Evolutionary conservation across 805 yeast genomes (phyloP), one percentile per base, ranked within the genome.

Genomic region (Ogataea kodamae): DNA sequence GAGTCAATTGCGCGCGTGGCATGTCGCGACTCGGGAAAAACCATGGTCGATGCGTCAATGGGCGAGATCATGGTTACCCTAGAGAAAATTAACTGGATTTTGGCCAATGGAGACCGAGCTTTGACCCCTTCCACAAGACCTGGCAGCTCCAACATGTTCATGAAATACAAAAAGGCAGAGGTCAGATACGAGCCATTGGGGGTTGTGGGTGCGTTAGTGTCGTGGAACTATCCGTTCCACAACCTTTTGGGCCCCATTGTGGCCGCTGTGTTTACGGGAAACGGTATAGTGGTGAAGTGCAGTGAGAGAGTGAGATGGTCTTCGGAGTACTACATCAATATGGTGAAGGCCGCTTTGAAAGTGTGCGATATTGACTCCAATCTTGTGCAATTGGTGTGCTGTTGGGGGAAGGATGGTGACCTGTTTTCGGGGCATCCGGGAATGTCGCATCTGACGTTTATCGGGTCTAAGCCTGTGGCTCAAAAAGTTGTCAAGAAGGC

Each of bases 221-320:
- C 96, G 3, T 92, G 99, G 99, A 92, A 92, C 55, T 92, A 92
- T 57, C 98, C 99, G 0, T 80, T 92, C 59, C 98, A 92, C 57
- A 92, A 92, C 59, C 64, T 89, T 32, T 62, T 92, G 69, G 97
- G 97, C 3, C 98, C 98, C 1, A 69, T 92, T 2, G 78, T 89
- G 37, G 94, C 97, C 2, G 76, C 90, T 2, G 59, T 92, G 16
- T 86, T 89, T 54, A 77, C 96, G 5, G 99, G 98, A 4, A 90
- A 92, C 53, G 88, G 89, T 5, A 79, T 88, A 27, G 81, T 92
- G 7, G 78, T 92, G 34, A 92, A 92, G 57, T 90, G 98, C 63
- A 86, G 96, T 8, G 99, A 92, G 61, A 84, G 87, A 51, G 98
- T 92, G 2, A 81, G 86, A 24, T 92, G 97, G 97, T 84, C 96